Evolutionary conservation across 345 rosid species (phyloP).

Genomic region (Eucalyptus paniculata): DNA sequence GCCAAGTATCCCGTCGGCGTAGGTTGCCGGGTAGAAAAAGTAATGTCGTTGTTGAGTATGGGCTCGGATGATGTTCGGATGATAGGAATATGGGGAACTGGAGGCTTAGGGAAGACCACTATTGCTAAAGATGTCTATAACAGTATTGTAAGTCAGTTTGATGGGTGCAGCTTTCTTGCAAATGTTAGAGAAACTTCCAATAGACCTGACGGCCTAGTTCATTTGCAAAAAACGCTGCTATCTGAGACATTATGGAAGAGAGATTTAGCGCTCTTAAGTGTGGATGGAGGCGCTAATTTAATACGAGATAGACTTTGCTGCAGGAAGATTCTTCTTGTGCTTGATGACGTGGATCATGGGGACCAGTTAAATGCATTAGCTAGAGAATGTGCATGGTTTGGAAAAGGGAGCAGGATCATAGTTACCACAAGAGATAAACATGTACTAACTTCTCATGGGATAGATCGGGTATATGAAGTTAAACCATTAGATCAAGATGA

Average conservation of each 20-base stretch:
- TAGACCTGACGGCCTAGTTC: not conserved
- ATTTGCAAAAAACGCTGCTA: not conserved
- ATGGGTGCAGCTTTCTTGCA: conserved; percentile 9
- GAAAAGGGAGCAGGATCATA: conserved; percentile 5
- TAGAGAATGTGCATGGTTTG: not conserved
- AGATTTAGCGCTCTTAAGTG: not conserved
- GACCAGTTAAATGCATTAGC: not conserved
- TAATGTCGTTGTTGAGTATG: not conserved
- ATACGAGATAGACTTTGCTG: not conserved
- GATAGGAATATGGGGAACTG: conserved; percentile 1
- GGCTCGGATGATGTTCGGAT: not conserved
- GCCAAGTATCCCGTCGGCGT: conserved; percentile 1
- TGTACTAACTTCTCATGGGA: not conserved
- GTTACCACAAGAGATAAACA: not conserved
- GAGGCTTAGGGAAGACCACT: conserved; percentile 3
- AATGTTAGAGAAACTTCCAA: conserved; percentile 16
- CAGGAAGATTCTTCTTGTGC: conserved; percentile 1
- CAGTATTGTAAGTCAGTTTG: not conserved
- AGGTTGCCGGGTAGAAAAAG: not conserved
- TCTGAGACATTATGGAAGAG: not conserved
- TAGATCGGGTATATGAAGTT: not conserved
- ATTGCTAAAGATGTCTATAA: conserved; percentile 13
- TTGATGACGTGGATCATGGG: conserved; percentile 8
- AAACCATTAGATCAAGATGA: not conserved
- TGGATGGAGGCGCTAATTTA: not conserved